phyloP scores from a whole-genome alignment of 768 basidiomycete species.

The Dentipellis fragilis region DNA sequence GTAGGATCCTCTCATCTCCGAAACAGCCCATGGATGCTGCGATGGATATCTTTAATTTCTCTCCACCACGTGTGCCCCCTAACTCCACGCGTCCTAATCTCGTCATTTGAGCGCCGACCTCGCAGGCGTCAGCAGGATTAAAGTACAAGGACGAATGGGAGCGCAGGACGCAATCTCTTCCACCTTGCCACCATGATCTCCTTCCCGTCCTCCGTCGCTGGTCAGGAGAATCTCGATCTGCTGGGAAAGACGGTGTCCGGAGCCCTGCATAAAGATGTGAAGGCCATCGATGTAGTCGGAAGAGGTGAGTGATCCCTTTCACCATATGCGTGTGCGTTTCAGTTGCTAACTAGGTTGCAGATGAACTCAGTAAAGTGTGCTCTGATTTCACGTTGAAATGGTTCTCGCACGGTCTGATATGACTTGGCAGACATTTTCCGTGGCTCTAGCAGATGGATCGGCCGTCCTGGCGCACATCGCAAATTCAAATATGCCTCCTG shows the following conservation, averaged over 20 bases:
- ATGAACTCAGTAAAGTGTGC: conserved; percentile 8
- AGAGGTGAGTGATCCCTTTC: conserved; percentile 12
- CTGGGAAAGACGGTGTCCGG: conserved; percentile 13
- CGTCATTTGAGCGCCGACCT: neutral
- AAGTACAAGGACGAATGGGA: too few relatives aligned
- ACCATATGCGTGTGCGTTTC: neutral
- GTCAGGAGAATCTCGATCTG: conserved; percentile 12
- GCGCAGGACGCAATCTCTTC: too few relatives aligned
- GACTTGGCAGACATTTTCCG: conserved; percentile 13
- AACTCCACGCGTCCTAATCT: neutral
- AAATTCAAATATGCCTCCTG: conserved; percentile 7
- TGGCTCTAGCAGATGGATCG: conserved; percentile 14
- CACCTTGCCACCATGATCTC: conserved; percentile 1
- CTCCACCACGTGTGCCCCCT: neutral
- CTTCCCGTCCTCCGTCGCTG: conserved; percentile 4
- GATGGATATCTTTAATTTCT: too few relatives aligned
- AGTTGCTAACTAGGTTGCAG: neutral
- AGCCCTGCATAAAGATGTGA: conserved; percentile 9
- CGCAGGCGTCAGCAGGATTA: neutral
- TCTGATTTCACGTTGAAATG: neutral
- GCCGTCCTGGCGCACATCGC: conserved; percentile 15
- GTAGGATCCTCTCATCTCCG: too few relatives aligned
- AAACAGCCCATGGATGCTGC: too few relatives aligned
- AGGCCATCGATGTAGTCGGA: conserved; percentile 15
- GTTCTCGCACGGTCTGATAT: conserved; percentile 1